A percentile compares a stretch with the other conserved stretches of the same genome.
These are phyloP conservation scores for Globisporangium solare DNA, from an alignment of 352 stramenopile genomes.

Conservation along the genomic window DNA sequence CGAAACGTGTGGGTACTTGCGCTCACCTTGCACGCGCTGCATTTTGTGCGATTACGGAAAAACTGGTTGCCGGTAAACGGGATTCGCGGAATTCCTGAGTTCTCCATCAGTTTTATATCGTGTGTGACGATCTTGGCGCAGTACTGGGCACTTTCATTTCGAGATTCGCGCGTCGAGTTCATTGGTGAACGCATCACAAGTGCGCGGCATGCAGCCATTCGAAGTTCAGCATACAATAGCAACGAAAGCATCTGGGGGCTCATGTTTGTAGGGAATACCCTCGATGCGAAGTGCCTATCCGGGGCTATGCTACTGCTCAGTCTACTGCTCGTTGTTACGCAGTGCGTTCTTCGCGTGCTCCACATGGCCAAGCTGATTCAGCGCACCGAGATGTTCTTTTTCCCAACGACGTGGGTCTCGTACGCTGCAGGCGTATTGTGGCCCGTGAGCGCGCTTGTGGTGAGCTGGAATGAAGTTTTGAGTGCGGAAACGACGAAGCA, in stretches of 20 bases:
- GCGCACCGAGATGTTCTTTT: neutral
- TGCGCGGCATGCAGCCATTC: slow-evolving; percentile 1
- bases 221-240: neutral
- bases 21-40: slow-evolving; percentile 7
- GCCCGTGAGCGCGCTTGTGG: neutral
- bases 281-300: neutral
- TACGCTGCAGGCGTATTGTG: neutral
- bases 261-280: neutral
- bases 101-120: slow-evolving; percentile 3
- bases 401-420: neutral
- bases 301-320: neutral
- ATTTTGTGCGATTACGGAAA: neutral
- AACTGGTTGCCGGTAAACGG: slow-evolving; percentile 1
- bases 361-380: neutral
- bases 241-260: neutral
- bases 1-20: slow-evolving; percentile 25
- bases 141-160: slow-evolving; percentile 1
- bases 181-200: slow-evolving; percentile 2
- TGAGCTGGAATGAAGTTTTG: neutral
- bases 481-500: neutral
- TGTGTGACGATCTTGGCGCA: slow-evolving; percentile 8
- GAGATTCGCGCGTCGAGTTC: slow-evolving; percentile 1
- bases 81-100: slow-evolving; percentile 6
- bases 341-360: neutral
- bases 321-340: neutral